phyloP scores from a whole-genome alignment of 257 asterid species.

The Henckelia pumila region DNA sequence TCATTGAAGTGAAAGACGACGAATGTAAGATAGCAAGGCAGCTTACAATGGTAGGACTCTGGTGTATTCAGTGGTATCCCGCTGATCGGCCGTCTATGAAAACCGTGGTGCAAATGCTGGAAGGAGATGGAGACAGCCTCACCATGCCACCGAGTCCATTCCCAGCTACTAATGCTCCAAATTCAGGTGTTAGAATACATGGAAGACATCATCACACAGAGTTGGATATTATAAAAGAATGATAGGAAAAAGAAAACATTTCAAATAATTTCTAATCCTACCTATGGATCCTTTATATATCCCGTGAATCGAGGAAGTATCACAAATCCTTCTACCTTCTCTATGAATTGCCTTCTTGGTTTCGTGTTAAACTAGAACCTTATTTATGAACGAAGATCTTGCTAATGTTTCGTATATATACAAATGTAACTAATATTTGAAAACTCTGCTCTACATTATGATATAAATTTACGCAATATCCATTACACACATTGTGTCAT shows the following conservation, averaged over 20 bases:
- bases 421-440: too few relatives aligned
- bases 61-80: constrained; percentile 44
- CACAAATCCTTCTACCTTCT: too few relatives aligned
- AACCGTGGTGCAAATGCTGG: constrained; percentile 35
- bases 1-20: constrained; percentile 13
- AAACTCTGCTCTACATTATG: too few relatives aligned
- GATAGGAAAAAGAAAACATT: neutral
- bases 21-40: constrained; percentile 18
- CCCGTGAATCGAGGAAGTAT: too few relatives aligned
- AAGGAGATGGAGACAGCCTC: constrained; percentile 23
- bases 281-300: too few relatives aligned
- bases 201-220: constrained; percentile 1
- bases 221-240: constrained; percentile 13
- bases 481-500: too few relatives aligned
- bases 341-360: too few relatives aligned
- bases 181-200: neutral
- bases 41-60: constrained; percentile 29
- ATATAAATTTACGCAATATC: too few relatives aligned
- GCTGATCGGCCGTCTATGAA: constrained; percentile 33
- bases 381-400: too few relatives aligned
- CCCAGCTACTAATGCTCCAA: constrained; percentile 2
- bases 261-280: too few relatives aligned
- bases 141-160: constrained; percentile 32
- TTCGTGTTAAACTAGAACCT: too few relatives aligned
- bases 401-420: too few relatives aligned